Evolutionary conservation across 768 basidiomycete species (phyloP).

Genomic region (Fistulinella prunicolor): DNA sequence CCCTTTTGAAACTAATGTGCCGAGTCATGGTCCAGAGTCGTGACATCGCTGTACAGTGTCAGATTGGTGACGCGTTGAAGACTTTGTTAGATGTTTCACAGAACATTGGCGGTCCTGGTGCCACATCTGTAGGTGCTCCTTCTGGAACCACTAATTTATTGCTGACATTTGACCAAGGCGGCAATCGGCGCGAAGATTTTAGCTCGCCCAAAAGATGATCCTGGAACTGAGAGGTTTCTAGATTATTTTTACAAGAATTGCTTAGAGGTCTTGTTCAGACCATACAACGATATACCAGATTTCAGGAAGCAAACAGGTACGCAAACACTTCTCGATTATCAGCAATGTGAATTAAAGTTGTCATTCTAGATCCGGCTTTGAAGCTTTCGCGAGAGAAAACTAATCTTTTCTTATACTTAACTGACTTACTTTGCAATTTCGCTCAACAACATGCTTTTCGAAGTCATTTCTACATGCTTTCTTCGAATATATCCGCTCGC

Average conservation of each 20-base stretch:
- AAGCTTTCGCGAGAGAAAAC: slow-evolving; percentile 68
- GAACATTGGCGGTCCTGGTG: slow-evolving; percentile 35
- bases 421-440: slow-evolving; percentile 89
- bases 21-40: slow-evolving; percentile 72
- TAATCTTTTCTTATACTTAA: slow-evolving; percentile 84
- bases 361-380: slow-evolving; percentile 46
- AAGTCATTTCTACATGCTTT: slow-evolving; percentile 86
- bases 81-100: slow-evolving; percentile 77
- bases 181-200: slow-evolving; percentile 42
- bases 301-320: slow-evolving; percentile 50
- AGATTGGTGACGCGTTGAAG: slow-evolving; percentile 84
- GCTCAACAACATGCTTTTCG: slow-evolving; percentile 88
- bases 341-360: slow-evolving; percentile 3
- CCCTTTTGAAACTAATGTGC: slow-evolving; percentile 74
- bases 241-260: slow-evolving; percentile 92
- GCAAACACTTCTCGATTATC: neutral
- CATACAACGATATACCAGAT: slow-evolving; percentile 71
- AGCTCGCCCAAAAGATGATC: slow-evolving; percentile 73
- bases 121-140: slow-evolving; percentile 31
- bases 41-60: slow-evolving; percentile 86
- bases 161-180: slow-evolving; percentile 17
- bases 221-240: slow-evolving; percentile 83
- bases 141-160: slow-evolving; percentile 1
- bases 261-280: slow-evolving; percentile 74
- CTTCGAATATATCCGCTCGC: slow-evolving; percentile 69